phyloP scores from a whole-genome alignment of 2,329 filamentous ascomycete genomes.

The Aureobasidium sp. region DNA sequence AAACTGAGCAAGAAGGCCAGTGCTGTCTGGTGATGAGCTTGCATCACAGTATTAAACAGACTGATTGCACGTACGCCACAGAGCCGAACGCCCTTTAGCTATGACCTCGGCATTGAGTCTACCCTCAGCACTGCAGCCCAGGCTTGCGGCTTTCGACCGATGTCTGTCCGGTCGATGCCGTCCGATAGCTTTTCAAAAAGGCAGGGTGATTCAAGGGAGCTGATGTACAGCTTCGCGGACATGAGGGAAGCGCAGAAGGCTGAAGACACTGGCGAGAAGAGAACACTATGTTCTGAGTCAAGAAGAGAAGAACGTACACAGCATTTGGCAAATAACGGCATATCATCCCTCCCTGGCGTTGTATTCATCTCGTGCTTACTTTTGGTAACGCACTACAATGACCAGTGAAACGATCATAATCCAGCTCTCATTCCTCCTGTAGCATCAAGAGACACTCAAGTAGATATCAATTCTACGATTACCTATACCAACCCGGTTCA shows the following conservation, averaged over 20 bases:
- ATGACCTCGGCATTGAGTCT: background rate
- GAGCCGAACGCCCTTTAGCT: background rate
- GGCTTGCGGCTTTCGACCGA: background rate
- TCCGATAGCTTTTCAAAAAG: background rate
- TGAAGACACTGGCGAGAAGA: background rate
- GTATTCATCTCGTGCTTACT: too few species aligned
- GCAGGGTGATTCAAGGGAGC: background rate
- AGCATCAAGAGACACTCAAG: too few species aligned
- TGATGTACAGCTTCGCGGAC: background rate
- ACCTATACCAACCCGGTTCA: background rate
- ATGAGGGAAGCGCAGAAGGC: too few species aligned
- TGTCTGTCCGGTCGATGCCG: background rate
- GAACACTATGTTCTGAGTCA: background rate
- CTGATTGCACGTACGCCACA: background rate
- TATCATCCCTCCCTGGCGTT: too few species aligned
- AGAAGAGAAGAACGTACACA: background rate
- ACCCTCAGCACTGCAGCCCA: background rate
- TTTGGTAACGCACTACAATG: too few species aligned
- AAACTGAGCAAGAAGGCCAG: constrained; percentile 21
- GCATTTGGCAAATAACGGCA: background rate
- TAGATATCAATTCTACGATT: too few species aligned
- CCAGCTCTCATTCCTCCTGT: too few species aligned
- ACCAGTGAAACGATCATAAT: too few species aligned
- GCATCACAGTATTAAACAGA: background rate
- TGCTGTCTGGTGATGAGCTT: constrained; percentile 18